Evolutionary conservation across 805 yeast genomes (phyloP), one percentile per base, ranked within the genome.

Genomic region (Crinitomyces ghanaensis): DNA sequence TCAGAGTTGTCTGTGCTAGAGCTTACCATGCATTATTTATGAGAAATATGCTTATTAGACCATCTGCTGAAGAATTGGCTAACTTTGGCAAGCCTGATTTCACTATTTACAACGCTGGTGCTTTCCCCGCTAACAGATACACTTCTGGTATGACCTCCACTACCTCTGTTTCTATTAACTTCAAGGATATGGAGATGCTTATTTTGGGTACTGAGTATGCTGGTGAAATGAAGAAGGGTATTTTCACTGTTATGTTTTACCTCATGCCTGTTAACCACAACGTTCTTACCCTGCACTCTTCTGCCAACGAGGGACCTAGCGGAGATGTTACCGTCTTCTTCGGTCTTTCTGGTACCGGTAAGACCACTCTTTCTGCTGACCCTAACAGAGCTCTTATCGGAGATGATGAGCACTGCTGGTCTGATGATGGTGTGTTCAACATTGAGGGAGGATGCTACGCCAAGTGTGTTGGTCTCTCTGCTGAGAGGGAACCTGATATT

Each of bases 361-460:
- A 88, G 69, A 88, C 98, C 46, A 88, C 98, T 12, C 67, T 88
- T 49, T 81, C 94, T 49, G 97, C 97, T 35, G 97, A 88, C 58
- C 95, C 95, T 39, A 68, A 83, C 64, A 79, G 98, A 62, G 64
- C 72, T 58, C 73, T 88, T 59, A 88, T 88, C 56, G 98, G 98
- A 60, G 98, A 88, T 60, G 98, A 88, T 59, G 98, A 88, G 67
- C 98, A 88, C 68, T 88, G 97, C 69, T 88, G 98, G 98, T 82
- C 96, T 13, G 93, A 88, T 62, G 68, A 80, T 48, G 98, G 98
- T 66, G 96, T 88, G 39, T 88, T 88, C 77, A 91, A 91, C 74
- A 86, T 88, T 53, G 98, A 88, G 68, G 98, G 98, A 62, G 98
- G 98, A 46, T 88, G 98, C 70, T 88, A 88, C 68, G 97, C 97